Percentiles rank a stretch among this genome's conserved stretches.
These are phyloP conservation scores for Boletales sp. DNA, from an alignment of 768 basidiomycete genomes.

Conservation along the genomic window DNA sequence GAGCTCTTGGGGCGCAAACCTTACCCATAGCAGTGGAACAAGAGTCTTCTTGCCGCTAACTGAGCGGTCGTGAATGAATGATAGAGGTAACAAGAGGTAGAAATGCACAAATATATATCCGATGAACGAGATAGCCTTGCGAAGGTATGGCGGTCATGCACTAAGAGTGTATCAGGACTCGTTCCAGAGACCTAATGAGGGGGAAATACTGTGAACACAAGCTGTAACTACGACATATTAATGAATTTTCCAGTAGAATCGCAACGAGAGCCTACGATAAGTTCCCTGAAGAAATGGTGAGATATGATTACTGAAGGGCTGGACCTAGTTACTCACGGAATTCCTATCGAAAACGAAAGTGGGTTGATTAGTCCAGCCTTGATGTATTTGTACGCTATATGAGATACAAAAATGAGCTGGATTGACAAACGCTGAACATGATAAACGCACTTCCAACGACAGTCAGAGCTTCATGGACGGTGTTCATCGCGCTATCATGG, in stretches of 20 bases:
- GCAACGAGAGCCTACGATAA: neutral
- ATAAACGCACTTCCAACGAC: neutral
- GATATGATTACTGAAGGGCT: too few relatives aligned
- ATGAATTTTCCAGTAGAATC: neutral
- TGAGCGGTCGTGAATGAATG: neutral
- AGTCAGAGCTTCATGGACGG: neutral
- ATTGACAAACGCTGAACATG: neutral
- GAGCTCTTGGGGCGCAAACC: too few relatives aligned
- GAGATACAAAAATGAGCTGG: neutral
- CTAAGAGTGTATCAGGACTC: neutral
- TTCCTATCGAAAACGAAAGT: neutral
- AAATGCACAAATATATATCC: constrained; percentile 1
- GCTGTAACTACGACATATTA: neutral
- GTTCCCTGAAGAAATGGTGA: neutral
- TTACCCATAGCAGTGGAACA: too few relatives aligned
- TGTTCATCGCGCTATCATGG: neutral
- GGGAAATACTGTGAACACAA: neutral
- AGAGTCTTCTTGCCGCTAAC: neutral
- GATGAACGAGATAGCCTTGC: constrained; percentile 1
- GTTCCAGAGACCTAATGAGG: too few relatives aligned
- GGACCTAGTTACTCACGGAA: neutral
- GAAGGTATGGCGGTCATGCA: neutral
- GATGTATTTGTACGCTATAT: neutral
- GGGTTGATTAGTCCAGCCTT: neutral
- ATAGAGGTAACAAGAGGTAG: neutral